Base-by-base conservation (phyloP, 495 filamentous ascomycete species). In the Acidiella bohemica region DNA sequence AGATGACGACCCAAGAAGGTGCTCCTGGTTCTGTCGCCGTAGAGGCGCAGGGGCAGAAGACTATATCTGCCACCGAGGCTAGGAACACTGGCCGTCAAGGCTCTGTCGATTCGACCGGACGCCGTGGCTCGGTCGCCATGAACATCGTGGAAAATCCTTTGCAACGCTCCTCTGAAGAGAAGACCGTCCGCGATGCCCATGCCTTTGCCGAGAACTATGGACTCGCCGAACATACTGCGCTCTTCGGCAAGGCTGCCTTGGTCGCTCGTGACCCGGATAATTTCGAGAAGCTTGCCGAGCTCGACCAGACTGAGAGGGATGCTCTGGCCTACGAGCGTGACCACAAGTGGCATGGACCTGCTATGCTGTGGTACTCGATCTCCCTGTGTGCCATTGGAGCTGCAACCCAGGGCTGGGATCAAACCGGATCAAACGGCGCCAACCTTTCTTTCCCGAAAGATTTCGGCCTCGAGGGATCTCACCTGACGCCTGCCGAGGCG, bases 401-500 rank as follows among this genome's bases (percentile, higher is more conserved):
- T 33, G 76, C 76, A 6, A 73, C 80, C 3, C 78, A 81, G 37
- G 60, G 60, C 21, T 80, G 75, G 76, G 77, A 81, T 53, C 75
- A 81, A 47, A 79, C 77, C n/a, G 76, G 76, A n/a, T 74, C 71
- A 35, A 81, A 82, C 44, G 78, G 76, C 32, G 78, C 78, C 22
- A 81, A 81, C 39, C 53, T 82, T 28, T 67, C 66, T 14, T 81
- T 78, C 53, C 72, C 72, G 0, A 42, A 53, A 19, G 67, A 68
- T 21, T 74, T 81, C 44, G 70, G 70, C 14, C 27, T 52, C 18
- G 24, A 41, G 20, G n/a, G n/a, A n/a, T n/a, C n/a, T n/a, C n/a
- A n/a, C n/a, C n/a, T n/a, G n/a, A n/a, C n/a, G n/a, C n/a, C n/a
- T n/a, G 25, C 10, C 17, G 37, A 31, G 12, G 40, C 25, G 2